Base-by-base conservation (phyloP, 306 rosid genomes). In the Quercus bicolor region DNA sequence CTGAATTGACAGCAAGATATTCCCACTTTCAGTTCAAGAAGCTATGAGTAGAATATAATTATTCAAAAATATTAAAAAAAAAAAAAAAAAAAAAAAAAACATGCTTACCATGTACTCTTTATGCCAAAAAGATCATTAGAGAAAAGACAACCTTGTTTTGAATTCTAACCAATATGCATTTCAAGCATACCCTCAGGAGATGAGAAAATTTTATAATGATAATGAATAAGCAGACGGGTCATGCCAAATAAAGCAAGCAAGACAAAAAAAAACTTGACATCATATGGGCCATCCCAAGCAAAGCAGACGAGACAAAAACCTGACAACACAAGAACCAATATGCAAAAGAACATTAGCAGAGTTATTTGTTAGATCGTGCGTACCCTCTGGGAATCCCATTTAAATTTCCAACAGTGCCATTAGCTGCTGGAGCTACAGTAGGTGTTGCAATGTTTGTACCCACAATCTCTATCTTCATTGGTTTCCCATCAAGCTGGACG, bases 401-500 rank as follows among this genome's bases (percentile, higher is more conserved):
- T 2, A 73, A 33, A 65, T 84, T 90, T 76, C 93, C 93, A 79
- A 90, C 78, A 72, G 78, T 68, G 13, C 84, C 87, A 73, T 82
- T 90, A 23, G 76, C 70, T 77, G 84, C 57, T 54, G 90, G 92
- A 59, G 86, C 86, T 1, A 75, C 73, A 55, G 76, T 87, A 80
- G 92, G 89, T 2, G 92, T 89, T 1, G 90, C 65, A 79, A 93
- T 81, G 85, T 93, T 95, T 54, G 98, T 86, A 76, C 98, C 97
- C 33, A 91, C 96, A 13, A 95, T 88, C 96, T 93, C 97, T 80
- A 91, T 88, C 94, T 91, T 95, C 98, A 93, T 95, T 4, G 88
- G 97, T 73, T 95, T 95, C 62, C 99, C 98, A 56, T 93, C 99
- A 43, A 93, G 93, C 81, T 91, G 97, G 73, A 96, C 99, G 69